Evolutionary conservation across 2,329 filamentous ascomycete species (phyloP).

Genomic region (Sporothrix brunneoviolacea): DNA sequence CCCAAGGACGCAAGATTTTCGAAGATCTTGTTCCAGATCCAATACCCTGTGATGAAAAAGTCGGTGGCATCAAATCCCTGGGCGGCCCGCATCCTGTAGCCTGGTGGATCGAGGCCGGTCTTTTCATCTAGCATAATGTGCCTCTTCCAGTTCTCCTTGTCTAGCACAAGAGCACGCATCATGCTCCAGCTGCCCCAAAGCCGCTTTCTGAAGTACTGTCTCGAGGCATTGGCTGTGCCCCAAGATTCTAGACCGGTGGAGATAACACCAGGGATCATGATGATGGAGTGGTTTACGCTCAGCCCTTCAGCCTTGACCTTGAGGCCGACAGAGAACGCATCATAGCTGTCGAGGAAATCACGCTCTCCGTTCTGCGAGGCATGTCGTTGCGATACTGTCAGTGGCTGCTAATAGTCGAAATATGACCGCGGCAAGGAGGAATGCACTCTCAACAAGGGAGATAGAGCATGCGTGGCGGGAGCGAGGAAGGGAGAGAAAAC

Average conservation of each 20-base stretch:
- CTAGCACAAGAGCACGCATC: conserved; percentile 90
- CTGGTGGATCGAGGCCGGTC: conserved; percentile 84
- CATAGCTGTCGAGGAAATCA: conserved; percentile 75
- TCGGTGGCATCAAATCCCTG: conserved; percentile 97
- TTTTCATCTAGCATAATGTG: conserved; percentile 95
- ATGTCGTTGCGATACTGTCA: no score
- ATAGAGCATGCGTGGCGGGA: no score
- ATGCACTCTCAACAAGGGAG: no score
- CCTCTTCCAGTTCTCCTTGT: conserved; percentile 89
- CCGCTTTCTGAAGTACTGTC: conserved; percentile 87
- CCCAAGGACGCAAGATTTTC: conserved; percentile 94
- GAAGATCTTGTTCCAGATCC: conserved; percentile 99
- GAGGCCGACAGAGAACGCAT: conserved; percentile 85
- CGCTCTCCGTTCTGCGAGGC: conserved; percentile 67
- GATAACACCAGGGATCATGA: conserved; percentile 97
- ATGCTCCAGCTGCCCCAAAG: conserved; percentile 98
- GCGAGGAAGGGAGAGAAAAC: background rate
- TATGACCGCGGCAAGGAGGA: no score
- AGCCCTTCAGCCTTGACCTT: conserved; percentile 78
- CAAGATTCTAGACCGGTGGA: conserved; percentile 95
- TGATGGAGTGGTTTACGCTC: conserved; percentile 74
- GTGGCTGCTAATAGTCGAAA: no score
- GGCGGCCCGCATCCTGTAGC: conserved; percentile 82
- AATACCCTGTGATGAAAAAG: conserved; percentile 87
- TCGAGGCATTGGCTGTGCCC: conserved; percentile 79